Evolutionary conservation across 192 early-diverging fungal genomes (phyloP).

Genomic region (Haplosporangium gracile): DNA sequence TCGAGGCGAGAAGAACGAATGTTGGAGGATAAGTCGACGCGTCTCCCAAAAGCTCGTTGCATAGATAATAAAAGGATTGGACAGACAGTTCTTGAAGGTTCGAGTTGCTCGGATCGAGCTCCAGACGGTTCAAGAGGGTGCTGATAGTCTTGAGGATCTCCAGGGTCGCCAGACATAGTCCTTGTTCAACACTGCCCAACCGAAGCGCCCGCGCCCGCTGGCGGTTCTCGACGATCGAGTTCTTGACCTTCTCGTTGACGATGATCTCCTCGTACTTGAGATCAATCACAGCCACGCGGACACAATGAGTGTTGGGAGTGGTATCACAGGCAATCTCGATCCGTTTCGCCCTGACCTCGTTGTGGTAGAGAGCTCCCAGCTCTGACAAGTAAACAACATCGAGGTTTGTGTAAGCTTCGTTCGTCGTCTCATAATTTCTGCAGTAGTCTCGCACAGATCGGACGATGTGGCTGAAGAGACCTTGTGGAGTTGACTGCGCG

Average conservation of each 20-base stretch:
- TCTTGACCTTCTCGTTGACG: constrained; percentile 34
- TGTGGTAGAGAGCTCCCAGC: constrained; percentile 54
- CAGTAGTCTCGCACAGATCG: constrained; percentile 34
- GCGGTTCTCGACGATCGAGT: constrained; percentile 50
- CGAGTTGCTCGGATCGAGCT: neutral
- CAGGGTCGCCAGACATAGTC: constrained; percentile 35
- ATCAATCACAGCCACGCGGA: constrained; percentile 44
- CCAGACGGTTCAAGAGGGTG: neutral
- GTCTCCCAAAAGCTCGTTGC: constrained; percentile 39
- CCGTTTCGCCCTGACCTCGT: constrained; percentile 36
- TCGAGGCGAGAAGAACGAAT: constrained; percentile 24
- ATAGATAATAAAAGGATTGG: constrained; percentile 36
- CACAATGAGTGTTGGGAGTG: constrained; percentile 51
- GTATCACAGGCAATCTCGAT: constrained; percentile 56
- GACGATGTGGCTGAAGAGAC: constrained; percentile 30
- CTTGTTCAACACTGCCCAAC: constrained; percentile 37
- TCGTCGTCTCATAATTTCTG: constrained; percentile 21
- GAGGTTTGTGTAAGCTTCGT: constrained; percentile 39
- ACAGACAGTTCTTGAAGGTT: constrained; percentile 19
- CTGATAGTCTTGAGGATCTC: constrained; percentile 23
- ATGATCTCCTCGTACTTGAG: constrained; percentile 49
- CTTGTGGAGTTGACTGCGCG: constrained; percentile 17
- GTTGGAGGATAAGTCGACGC: constrained; percentile 36
- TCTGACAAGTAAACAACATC: constrained; percentile 50
- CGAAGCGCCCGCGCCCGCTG: constrained; percentile 23